Evolutionary conservation across 2,329 filamentous ascomycete genomes (phyloP), one percentile per base, ranked within the genome.

Genomic region (Plenodomus biglobosus): DNA sequence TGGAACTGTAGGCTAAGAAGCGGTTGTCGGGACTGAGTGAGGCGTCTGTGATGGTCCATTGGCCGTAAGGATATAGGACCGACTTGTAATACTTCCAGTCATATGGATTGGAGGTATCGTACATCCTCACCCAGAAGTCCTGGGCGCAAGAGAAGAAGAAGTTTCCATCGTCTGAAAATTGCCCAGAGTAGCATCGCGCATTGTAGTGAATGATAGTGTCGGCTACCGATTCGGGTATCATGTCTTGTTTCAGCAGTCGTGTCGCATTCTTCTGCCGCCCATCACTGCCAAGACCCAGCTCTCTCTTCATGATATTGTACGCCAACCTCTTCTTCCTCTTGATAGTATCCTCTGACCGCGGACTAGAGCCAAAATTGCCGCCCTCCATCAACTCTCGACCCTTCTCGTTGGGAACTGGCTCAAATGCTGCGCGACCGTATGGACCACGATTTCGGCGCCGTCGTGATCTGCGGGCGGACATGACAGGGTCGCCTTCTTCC

Each of bases 31-130:
- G 91, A 52, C 89, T 95, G 37, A 97, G 73, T 0, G 89, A 88
- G 1, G 92, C 92, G 72, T 99, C 94, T 13, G 94, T 97, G 56
- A 99, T 86, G 1, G 92, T 97, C 94, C 94, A 99, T 62, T 90
- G 86, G 2, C 92, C 94, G 57, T 85, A 88, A 1, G 90, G 90
- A 70, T 94, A 96, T 21, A 79, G 76, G 4, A 91, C 89, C 0
- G 88, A 92, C 74, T 92, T 97, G 78, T 96, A 96, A 71, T 96
- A 92, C 68, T 87, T 87, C 94, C 94, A 99, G 56, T 91, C 83
- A 72, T 94, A 95, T 0, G 92, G 91, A 61, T 96, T 96, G 1
- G 89, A 92, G 0, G 94, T 97, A 70, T 97, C 92, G 73, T 97
- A 99, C 89, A 99, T 92, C 44, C 92, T 87, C 8, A 99, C 91